phyloP scores from a whole-genome alignment of 306 rosid species.

The Fragaria nilgerrensis region DNA sequence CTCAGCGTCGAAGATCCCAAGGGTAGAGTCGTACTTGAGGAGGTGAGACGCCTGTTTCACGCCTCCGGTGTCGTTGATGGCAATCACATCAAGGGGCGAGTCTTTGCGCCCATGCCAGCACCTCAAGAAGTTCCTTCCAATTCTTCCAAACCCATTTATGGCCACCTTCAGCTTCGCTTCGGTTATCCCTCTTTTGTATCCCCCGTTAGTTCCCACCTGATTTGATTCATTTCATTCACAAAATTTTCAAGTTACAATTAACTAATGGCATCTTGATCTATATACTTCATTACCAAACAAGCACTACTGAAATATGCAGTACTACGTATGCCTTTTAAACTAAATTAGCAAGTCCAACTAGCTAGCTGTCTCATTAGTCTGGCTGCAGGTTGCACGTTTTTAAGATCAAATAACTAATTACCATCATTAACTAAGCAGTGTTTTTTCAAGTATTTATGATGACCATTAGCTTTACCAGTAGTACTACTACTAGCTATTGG shows the following conservation, averaged over 20 bases:
- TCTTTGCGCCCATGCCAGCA: constrained; percentile 99
- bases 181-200: constrained; percentile 56
- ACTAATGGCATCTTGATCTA: background rate
- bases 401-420: background rate
- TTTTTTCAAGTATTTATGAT: background rate
- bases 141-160: constrained; percentile 92
- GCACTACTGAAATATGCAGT: background rate
- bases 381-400: background rate
- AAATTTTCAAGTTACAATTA: background rate
- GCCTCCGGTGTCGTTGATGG: constrained; percentile 95
- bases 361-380: background rate
- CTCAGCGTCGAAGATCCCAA: constrained; percentile 88
- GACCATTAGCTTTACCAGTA: background rate
- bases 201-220: constrained; percentile 64
- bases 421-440: background rate
- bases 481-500: background rate
- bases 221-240: background rate
- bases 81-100: constrained; percentile 87
- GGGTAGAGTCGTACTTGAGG: constrained; percentile 95
- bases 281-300: background rate
- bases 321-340: background rate
- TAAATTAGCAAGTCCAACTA: background rate
- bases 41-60: constrained; percentile 98
- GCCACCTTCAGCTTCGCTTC: constrained; percentile 95
- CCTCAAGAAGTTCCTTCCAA: constrained; percentile 94